Conservation (phyloP, 169 alveolate genomes). For the Perkinsus olseni region DNA sequence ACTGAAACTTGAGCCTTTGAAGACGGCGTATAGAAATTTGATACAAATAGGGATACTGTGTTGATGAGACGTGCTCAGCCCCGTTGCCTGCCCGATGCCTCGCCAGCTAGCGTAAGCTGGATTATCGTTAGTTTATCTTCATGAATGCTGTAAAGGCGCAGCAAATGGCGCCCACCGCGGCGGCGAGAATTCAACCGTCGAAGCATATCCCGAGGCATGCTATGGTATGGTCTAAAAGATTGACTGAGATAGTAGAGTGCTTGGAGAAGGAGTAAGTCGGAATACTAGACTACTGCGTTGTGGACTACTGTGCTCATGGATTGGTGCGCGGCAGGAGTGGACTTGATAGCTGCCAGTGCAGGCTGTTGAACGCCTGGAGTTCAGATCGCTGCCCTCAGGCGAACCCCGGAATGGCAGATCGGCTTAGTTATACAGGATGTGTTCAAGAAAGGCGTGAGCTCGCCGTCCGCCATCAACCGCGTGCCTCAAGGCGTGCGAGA, state of each 20-base stretch:
- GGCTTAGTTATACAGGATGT: not conserved
- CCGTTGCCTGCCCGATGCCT: too few species aligned
- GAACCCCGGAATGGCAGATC: not conserved
- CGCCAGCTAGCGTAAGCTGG: too few species aligned
- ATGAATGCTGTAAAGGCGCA: not conserved
- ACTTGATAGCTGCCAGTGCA: too few species aligned
- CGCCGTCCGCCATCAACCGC: not conserved
- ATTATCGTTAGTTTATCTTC: not conserved
- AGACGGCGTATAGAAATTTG: too few species aligned
- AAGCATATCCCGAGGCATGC: not conserved
- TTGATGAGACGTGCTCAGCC: too few species aligned
- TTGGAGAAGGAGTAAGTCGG: not conserved
- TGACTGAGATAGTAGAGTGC: not conserved
- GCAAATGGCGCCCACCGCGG: not conserved
- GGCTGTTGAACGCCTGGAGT: not conserved
- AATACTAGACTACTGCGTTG: not conserved
- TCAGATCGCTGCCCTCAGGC: not conserved
- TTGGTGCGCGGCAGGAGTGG: too few species aligned
- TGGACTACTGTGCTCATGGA: too few species aligned
- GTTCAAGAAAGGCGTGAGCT: not conserved
- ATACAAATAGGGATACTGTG: too few species aligned
- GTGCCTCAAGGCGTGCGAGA: not conserved
- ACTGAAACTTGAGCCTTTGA: too few species aligned
- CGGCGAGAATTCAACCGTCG: not conserved
- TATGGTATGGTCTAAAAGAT: not conserved